phyloP scores from a whole-genome alignment of 352 stramenopile species.

The Phytophthora boehmeriae region DNA sequence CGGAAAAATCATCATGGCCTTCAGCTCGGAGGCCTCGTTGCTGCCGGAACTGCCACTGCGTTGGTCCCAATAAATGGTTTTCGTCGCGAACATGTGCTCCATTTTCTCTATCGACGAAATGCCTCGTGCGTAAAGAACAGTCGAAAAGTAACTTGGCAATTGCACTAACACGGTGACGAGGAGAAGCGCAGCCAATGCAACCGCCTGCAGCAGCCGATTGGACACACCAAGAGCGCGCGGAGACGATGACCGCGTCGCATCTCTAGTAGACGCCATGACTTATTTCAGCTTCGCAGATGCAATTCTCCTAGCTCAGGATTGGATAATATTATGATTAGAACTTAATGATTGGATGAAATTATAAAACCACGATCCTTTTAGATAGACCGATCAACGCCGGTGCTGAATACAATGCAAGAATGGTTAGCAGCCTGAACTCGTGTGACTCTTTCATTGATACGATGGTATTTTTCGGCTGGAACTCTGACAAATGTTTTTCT shows the following conservation, averaged over 20 bases:
- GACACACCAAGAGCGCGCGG: not conserved
- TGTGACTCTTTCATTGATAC: not conserved
- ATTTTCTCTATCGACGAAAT: constrained; percentile 6
- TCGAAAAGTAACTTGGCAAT: constrained; percentile 7
- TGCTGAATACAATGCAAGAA: constrained; percentile 12
- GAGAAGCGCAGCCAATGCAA: constrained; percentile 13
- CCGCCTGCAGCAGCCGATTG: not conserved
- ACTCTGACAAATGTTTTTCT: not conserved
- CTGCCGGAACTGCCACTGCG: constrained; percentile 7
- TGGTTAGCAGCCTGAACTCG: not conserved
- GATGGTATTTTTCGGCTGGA: constrained; percentile 12
- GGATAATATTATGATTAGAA: not conserved
- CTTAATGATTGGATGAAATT: constrained; percentile 9
- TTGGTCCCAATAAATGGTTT: constrained; percentile 66
- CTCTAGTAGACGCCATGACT: constrained; percentile 15
- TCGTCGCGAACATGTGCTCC: constrained; percentile 55
- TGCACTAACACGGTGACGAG: constrained; percentile 11
- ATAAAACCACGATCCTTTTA: too few species aligned
- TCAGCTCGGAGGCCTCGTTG: not conserved
- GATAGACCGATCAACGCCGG: too few species aligned
- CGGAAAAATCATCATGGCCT: constrained; percentile 19
- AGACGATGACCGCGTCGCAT: not conserved
- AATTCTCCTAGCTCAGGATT: not conserved
- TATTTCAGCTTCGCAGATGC: constrained; percentile 9
- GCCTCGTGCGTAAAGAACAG: too few species aligned